Conservation (phyloP, 1,139 yeast genomes). For the Eremothecium cymbalariae region DNA sequence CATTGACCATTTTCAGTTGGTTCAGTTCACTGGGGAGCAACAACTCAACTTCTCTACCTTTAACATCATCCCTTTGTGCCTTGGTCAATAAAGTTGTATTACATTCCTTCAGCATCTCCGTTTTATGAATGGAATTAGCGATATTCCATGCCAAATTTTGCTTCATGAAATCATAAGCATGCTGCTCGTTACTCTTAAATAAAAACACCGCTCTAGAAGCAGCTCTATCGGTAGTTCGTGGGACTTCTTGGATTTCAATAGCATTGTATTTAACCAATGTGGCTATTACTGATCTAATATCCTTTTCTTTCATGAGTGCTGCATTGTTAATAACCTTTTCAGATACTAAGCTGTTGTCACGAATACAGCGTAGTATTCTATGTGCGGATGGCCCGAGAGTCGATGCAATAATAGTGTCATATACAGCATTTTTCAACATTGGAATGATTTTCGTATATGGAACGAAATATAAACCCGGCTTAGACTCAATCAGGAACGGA, state of each 20-base stretch:
- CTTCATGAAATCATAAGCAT: slow-evolving; percentile 42
- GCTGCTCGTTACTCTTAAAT: slow-evolving; percentile 59
- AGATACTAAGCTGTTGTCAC: slow-evolving; percentile 62
- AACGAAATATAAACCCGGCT: slow-evolving; percentile 39
- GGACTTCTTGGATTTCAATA: slow-evolving; percentile 80
- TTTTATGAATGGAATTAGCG: slow-evolving; percentile 52
- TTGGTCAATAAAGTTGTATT: slow-evolving; percentile 66
- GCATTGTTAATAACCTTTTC: slow-evolving; percentile 74
- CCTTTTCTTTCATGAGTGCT: slow-evolving; percentile 68
- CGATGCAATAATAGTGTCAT: slow-evolving; percentile 52
- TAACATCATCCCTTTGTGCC: slow-evolving; percentile 83
- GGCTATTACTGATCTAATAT: slow-evolving; percentile 58
- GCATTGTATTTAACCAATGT: slow-evolving; percentile 50
- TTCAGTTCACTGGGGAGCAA: slow-evolving; percentile 67
- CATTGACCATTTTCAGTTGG: slow-evolving; percentile 56
- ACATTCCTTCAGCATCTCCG: slow-evolving; percentile 50
- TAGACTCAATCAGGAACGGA: slow-evolving; percentile 42
- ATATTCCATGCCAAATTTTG: slow-evolving; percentile 59
- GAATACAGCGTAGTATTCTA: slow-evolving; percentile 60
- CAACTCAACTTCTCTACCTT: slow-evolving; percentile 69
- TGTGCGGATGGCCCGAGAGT: slow-evolving; percentile 52
- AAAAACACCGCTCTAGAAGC: slow-evolving; percentile 82
- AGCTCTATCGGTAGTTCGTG: slow-evolving; percentile 84
- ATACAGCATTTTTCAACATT: slow-evolving; percentile 45
- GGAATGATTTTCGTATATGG: slow-evolving; percentile 40